These are phyloP conservation scores for Hanseniaspora valbyensis DNA, from an alignment of 805 yeast genomes.

Conservation along the genomic window DNA sequence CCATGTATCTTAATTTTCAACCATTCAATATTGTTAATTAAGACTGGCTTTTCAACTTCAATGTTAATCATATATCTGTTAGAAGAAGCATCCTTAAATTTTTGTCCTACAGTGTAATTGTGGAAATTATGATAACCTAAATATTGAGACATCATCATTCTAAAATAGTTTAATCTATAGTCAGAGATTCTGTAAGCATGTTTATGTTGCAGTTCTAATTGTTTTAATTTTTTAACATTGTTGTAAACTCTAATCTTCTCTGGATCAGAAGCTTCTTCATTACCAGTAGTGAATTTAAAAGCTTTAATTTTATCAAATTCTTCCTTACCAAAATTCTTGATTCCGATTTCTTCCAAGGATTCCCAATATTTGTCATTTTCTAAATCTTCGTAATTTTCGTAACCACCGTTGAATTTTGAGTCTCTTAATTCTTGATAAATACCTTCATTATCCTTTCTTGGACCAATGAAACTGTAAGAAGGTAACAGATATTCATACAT, in stretches of 20 bases:
- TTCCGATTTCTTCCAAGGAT: slow-evolving; percentile 33
- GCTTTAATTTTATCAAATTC: slow-evolving; percentile 23
- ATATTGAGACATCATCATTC: slow-evolving; percentile 60
- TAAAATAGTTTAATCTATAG: slow-evolving; percentile 51
- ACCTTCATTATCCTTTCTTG: slow-evolving; percentile 58
- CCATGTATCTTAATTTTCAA: slow-evolving; percentile 92
- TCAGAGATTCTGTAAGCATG: slow-evolving; percentile 55
- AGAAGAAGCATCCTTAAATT: slow-evolving; percentile 75
- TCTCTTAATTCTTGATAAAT: slow-evolving; percentile 50
- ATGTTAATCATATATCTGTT: slow-evolving; percentile 70
- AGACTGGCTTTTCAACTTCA: slow-evolving; percentile 75
- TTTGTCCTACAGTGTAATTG: slow-evolving; percentile 74
- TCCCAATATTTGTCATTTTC: slow-evolving; percentile 75
- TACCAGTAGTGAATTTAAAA: slow-evolving; percentile 19
- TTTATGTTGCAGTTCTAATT: slow-evolving; percentile 55
- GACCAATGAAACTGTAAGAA: slow-evolving; percentile 79
- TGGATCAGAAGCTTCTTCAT: slow-evolving; percentile 23
- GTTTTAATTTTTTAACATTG: slow-evolving; percentile 43
- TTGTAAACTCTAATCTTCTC: slow-evolving; percentile 25
- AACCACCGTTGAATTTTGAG: slow-evolving; percentile 9
- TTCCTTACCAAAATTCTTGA: slow-evolving; percentile 26
- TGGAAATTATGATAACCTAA: slow-evolving; percentile 88
- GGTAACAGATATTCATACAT: slow-evolving; percentile 90
- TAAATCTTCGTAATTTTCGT: slow-evolving; percentile 30
- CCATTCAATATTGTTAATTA: slow-evolving; percentile 93